Evolutionary conservation across 1,139 yeast species (phyloP), one percentile per base, ranked within the genome.

Genomic region (Taphrina sp.): DNA sequence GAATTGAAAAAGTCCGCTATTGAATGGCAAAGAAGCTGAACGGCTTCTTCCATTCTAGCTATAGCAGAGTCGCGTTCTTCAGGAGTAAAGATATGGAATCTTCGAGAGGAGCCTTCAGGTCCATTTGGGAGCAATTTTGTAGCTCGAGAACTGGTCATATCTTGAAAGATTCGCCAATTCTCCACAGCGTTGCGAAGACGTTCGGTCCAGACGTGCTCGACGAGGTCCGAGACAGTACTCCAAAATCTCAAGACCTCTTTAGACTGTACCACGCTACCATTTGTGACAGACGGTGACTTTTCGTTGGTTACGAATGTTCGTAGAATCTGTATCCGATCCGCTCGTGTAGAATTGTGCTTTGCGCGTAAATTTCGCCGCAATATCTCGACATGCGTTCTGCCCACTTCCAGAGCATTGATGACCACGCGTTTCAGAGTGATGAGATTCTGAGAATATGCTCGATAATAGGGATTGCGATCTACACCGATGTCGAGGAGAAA

Each of bases 401-500:
- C 67, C 38, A 70, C 69, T 41, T 69, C 69, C 62, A 72, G 71
- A 31, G 69, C 70, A 12, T 74, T 74, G 22, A 69, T 69, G 33
- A 2, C 66, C 64, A 16, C 69, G 68, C 54, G 79, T 71, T 19
- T 67, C 66, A 19, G 70, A 68, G 53, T 74, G 71, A 60, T 78
- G 82, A 16, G 76, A 68, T 42, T 75, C 71, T 29, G 82, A 73
- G 79, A 88, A 85, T 45, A 49, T 77, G 81, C 49, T 73, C 69
- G 16, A 83, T 81, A 34, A 33, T 49, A 49, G 1, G 95, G 94
- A 63, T 80, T 83, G 58, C 79, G 81, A 42, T 73, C 76, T 2
- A 76, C 76, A 10, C 80, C 83, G 19, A 83, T 69, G 58, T 82
- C 86, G 53, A 83, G 70, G 31, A 86, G 70, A 62, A 36, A 23